Base-by-base conservation (phyloP, 805 yeast genomes). In the Lipomyces lipofer region DNA sequence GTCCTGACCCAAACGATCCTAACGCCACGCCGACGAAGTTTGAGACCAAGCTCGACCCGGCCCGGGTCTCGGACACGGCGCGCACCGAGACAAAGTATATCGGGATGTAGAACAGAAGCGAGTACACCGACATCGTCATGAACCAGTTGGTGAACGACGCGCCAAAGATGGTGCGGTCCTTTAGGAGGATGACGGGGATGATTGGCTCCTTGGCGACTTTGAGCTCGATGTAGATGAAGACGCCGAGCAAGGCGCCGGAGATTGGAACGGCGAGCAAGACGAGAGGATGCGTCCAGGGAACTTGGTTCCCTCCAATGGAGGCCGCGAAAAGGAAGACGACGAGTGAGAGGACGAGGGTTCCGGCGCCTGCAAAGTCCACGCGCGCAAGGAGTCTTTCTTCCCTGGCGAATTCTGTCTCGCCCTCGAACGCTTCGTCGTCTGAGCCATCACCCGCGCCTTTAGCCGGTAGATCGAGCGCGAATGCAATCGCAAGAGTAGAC, bases 131-230 rank as follows among this genome's bases (percentile, higher is more conserved):
- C 86, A 87, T 86, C 1, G 88, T 82, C 69, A 78, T 75, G 64
- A 86, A 84, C 83, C 88, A 83, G 67, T 84, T 84, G 47, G 85
- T 77, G 53, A 86, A 71, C 1, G 88, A 81, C 0, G 88, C 82
- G 6, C 85, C 76, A 32, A 83, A 68, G 21, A 86, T 78, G 0
- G 92, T 84, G 59, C 83, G 73, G 60, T 81, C 76, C 6, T 71
- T 69, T 59, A 86, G 70, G 44, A 86, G 69, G n/a, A 73, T 70
- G 28, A 85, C 74, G 1, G 92, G 91, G 53, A 86, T 75, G 27
- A 85, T 80, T 1, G 94, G 92, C 66, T 85, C 86, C 1, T 66
- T 67, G 0, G 87, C 82, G 30, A 76, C 67, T 39, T 72, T 63
- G 17, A 69, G 54, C 61, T 86, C 92, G 43, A 78, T 74, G 51